A percentile compares a stretch with the other conserved stretches of the same genome.
Evolutionary conservation across 345 rosid genomes (phyloP).

Genomic region (Melastoma malabathricum): DNA sequence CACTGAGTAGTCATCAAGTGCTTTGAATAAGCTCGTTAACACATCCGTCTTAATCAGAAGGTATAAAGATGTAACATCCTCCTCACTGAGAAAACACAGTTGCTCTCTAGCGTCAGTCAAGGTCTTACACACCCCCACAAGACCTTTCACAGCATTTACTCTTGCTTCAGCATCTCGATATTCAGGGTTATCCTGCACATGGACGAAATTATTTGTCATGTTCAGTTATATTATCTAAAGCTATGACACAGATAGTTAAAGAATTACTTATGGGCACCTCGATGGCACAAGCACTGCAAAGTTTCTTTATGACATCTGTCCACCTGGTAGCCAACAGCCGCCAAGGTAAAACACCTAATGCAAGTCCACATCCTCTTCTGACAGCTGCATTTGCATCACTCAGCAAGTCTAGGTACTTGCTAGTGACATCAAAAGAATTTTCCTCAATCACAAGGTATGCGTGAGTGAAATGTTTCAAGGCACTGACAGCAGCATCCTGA

Average conservation of each 20-base stretch:
- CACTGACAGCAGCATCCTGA: slow-evolving; percentile 71
- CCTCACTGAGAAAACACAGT: slow-evolving; percentile 14
- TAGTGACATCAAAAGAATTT: slow-evolving; percentile 27
- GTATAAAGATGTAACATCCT: slow-evolving; percentile 34
- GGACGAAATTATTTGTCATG: slow-evolving; percentile 9
- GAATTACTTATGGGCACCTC: slow-evolving; percentile 39
- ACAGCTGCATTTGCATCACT: slow-evolving; percentile 73
- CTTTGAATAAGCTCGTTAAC: slow-evolving; percentile 59
- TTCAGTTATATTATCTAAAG: background rate
- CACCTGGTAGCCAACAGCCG: slow-evolving; percentile 46
- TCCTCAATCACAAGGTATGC: slow-evolving; percentile 35
- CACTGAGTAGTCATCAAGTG: slow-evolving; percentile 87
- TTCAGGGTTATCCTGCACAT: slow-evolving; percentile 63
- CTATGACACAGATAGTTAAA: background rate
- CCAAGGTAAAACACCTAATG: slow-evolving; percentile 70
- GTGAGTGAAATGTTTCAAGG: slow-evolving; percentile 51
- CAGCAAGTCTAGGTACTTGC: slow-evolving; percentile 51
- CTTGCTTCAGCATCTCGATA: slow-evolving; percentile 97
- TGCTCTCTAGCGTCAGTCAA: slow-evolving; percentile 33
- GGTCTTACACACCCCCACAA: slow-evolving; percentile 69
- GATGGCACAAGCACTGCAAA: slow-evolving; percentile 53
- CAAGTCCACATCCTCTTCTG: slow-evolving; percentile 86
- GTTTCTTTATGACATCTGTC: slow-evolving; percentile 60
- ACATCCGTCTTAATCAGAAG: slow-evolving; percentile 67
- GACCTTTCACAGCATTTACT: slow-evolving; percentile 85